phyloP scores from a whole-genome alignment of 306 rosid genomes.

The Adenanthera pavonina region DNA sequence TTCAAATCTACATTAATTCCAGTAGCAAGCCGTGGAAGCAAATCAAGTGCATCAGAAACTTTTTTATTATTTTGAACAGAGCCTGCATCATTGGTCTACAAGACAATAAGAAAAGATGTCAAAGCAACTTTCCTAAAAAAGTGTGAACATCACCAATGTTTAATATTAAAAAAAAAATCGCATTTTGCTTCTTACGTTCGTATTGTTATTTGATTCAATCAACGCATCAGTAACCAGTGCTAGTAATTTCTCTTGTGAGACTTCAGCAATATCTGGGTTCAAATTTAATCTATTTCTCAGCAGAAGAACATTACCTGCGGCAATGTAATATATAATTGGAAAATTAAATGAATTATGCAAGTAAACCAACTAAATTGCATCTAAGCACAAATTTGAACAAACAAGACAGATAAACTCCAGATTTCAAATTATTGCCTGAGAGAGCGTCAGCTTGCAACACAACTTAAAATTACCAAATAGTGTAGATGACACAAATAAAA shows the following conservation, averaged over 20 bases:
- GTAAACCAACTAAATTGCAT: conserved; percentile 12
- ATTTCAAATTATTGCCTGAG: conserved; percentile 6
- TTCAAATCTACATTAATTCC: conserved; percentile 96
- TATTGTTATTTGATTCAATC: conserved; percentile 85
- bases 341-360: conserved; percentile 12
- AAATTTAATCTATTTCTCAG: conserved; percentile 76
- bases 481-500: neutral
- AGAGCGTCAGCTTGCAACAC: conserved; percentile 4
- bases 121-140: conserved; percentile 29
- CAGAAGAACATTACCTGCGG: conserved; percentile 87
- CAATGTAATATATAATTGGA: conserved; percentile 30
- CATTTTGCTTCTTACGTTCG: conserved; percentile 59
- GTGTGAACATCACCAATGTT: conserved; percentile 16
- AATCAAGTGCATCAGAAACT: conserved; percentile 95
- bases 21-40: conserved; percentile 93
- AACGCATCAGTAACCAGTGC: conserved; percentile 84
- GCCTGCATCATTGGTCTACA: conserved; percentile 82
- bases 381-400: conserved; percentile 19
- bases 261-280: conserved; percentile 78
- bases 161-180: neutral
- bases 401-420: neutral
- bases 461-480: conserved; percentile 1
- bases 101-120: conserved; percentile 31
- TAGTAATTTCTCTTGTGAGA: conserved; percentile 92
- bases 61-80: conserved; percentile 92